Evolutionary conservation across 164 flowering plant species (phyloP).

Genomic region (Hamamelis virginiana): DNA sequence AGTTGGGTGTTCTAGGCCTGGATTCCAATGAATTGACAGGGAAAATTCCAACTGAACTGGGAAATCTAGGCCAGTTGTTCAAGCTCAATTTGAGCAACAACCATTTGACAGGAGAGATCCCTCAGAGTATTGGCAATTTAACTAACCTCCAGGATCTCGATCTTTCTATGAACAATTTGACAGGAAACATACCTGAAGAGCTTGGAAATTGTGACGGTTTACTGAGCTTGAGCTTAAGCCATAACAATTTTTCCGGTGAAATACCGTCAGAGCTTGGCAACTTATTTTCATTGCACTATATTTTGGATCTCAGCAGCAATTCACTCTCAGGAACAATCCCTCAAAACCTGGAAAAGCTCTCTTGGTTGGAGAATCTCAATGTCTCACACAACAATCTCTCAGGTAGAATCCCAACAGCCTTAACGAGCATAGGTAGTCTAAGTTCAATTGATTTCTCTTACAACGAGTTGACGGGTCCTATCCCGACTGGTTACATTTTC

Average conservation of each 20-base stretch:
- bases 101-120: slow-evolving; percentile 43
- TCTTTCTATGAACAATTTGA: slow-evolving; percentile 28
- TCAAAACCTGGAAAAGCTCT: slow-evolving; percentile 30
- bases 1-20: slow-evolving; percentile 24
- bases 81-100: slow-evolving; percentile 42
- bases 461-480: slow-evolving; percentile 45
- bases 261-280: slow-evolving; percentile 51
- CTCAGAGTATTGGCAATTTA: slow-evolving; percentile 26
- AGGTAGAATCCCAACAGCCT: slow-evolving; percentile 42
- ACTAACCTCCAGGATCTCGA: slow-evolving; percentile 24
- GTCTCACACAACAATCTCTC: no score
- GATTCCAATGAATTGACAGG: slow-evolving; percentile 42
- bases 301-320: no score
- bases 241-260: slow-evolving; percentile 41
- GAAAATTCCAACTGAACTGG: slow-evolving; percentile 40
- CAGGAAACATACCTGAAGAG: slow-evolving; percentile 26
- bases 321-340: slow-evolving; percentile 60
- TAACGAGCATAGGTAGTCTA: slow-evolving; percentile 28
- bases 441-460: slow-evolving; percentile 42
- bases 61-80: slow-evolving; percentile 15
- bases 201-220: slow-evolving; percentile 27
- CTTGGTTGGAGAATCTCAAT: slow-evolving; percentile 32
- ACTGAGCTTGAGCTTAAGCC: slow-evolving; percentile 35
- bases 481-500: slow-evolving; percentile 31
- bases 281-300: slow-evolving; percentile 28